Conservation (phyloP, 768 basidiomycete species). For the Leccinellum luteum region DNA sequence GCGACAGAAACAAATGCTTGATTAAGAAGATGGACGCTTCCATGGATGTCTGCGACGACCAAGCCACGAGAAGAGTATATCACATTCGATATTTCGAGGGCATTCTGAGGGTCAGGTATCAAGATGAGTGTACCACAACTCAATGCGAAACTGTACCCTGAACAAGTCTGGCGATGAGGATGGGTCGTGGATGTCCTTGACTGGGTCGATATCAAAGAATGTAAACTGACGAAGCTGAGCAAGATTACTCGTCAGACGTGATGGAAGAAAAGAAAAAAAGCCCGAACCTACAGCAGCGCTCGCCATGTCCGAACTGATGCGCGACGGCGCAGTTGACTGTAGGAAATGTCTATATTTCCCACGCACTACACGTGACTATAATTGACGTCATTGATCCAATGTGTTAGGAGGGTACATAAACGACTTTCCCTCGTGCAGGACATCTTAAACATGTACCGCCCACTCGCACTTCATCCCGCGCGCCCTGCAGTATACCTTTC, state of each 20-base stretch:
- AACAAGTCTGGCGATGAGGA: conserved; percentile 74
- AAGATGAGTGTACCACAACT: neutral
- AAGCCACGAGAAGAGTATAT: conserved; percentile 62
- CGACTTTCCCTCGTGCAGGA: neutral
- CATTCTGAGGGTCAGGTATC: conserved; percentile 36
- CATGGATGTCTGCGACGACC: conserved; percentile 83
- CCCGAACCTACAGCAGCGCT: conserved; percentile 18
- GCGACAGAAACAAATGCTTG: conserved; percentile 65
- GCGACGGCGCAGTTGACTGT: neutral
- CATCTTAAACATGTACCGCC: conserved; percentile 15
- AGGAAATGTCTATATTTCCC: neutral
- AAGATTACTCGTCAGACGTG: conserved; percentile 11
- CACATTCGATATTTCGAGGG: conserved; percentile 73
- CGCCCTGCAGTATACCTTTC: conserved; percentile 15
- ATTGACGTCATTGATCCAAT: neutral
- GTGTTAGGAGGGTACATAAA: neutral
- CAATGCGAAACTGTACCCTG: conserved; percentile 45
- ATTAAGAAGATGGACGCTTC: conserved; percentile 74
- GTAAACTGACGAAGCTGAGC: conserved; percentile 82
- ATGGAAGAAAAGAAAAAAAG: neutral
- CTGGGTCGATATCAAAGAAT: conserved; percentile 79
- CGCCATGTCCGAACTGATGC: neutral
- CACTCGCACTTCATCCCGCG: conserved; percentile 4
- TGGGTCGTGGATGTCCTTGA: conserved; percentile 79
- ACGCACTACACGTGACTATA: neutral